Conservation (phyloP, 371 early-diverging fungal species). For the Amoeboradix gromovi region DNA sequence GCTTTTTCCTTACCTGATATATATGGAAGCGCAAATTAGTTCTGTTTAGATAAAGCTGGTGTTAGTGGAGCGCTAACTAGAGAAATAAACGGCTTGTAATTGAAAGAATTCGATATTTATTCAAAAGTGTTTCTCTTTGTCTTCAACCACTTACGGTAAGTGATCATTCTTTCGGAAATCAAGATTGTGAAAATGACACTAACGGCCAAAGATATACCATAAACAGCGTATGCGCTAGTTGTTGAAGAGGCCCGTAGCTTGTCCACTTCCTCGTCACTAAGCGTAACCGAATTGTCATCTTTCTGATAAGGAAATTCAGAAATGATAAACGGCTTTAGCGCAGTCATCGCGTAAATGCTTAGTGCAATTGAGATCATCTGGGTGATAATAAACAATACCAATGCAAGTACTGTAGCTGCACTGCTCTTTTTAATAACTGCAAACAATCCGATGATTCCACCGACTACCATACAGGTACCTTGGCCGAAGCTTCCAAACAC, state of each 20-base stretch:
- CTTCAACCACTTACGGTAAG: not conserved
- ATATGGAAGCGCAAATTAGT: too few relatives aligned
- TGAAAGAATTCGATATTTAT: too few relatives aligned
- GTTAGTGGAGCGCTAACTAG: too few relatives aligned
- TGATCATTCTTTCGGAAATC: not conserved
- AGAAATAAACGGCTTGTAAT: too few relatives aligned
- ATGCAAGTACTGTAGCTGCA: not conserved
- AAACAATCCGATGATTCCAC: not conserved
- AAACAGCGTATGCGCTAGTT: not conserved
- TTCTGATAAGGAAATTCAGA: not conserved
- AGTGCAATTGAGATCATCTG: not conserved
- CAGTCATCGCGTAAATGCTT: not conserved
- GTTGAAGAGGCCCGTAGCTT: not conserved
- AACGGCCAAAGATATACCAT: not conserved
- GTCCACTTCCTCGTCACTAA: not conserved
- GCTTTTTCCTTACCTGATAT: too few relatives aligned
- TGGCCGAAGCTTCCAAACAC: not conserved
- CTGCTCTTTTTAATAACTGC: not conserved
- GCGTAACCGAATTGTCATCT: not conserved
- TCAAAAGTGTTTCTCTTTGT: not conserved
- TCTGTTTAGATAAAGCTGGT: too few relatives aligned
- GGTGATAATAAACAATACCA: not conserved
- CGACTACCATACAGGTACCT: not conserved
- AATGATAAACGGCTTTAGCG: not conserved
- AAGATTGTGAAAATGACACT: not conserved